A percentile compares a stretch with the other conserved stretches of the same genome.
phyloP scores from a whole-genome alignment of 2,329 filamentous ascomycete genomes.

The Orbilia brochopaga region DNA sequence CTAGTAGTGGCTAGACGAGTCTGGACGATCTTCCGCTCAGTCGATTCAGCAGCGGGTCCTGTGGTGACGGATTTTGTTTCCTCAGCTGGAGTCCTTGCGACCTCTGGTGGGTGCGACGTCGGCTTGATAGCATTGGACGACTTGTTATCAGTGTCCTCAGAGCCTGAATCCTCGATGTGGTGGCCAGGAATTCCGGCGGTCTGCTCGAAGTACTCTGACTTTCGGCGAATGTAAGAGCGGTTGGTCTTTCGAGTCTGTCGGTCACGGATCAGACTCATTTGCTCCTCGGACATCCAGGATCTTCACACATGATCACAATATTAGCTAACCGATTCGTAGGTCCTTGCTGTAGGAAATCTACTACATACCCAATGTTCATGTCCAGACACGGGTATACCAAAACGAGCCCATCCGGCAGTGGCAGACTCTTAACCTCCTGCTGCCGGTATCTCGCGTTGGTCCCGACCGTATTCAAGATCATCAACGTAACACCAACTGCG shows the following conservation, averaged over 20 bases:
- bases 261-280: constrained; percentile 92
- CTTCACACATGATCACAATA: neutral
- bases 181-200: constrained; percentile 76
- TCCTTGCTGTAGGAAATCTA: neutral
- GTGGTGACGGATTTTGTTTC: constrained; percentile 41
- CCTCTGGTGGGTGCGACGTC: constrained; percentile 22
- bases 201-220: constrained; percentile 78
- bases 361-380: constrained; percentile 78
- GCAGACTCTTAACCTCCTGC: constrained; percentile 61
- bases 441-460: constrained; percentile 49
- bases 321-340: neutral
- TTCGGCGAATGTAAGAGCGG: constrained; percentile 75
- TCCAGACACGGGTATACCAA: constrained; percentile 89
- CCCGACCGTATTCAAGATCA: constrained; percentile 73
- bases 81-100: constrained; percentile 20
- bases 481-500: constrained; percentile 79
- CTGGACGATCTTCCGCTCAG: constrained; percentile 61
- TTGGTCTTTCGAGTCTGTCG: constrained; percentile 79
- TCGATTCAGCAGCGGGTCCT: constrained; percentile 53
- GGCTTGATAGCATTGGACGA: constrained; percentile 64
- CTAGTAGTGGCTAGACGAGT: constrained; percentile 92
- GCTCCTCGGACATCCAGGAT: constrained; percentile 98
- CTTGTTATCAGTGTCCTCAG: constrained; percentile 66
- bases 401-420: constrained; percentile 78
- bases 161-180: constrained; percentile 66